Evolutionary conservation across 106 monocot genomes (phyloP), one percentile per base, ranked within the genome.

Genomic region (Allium fistulosum): DNA sequence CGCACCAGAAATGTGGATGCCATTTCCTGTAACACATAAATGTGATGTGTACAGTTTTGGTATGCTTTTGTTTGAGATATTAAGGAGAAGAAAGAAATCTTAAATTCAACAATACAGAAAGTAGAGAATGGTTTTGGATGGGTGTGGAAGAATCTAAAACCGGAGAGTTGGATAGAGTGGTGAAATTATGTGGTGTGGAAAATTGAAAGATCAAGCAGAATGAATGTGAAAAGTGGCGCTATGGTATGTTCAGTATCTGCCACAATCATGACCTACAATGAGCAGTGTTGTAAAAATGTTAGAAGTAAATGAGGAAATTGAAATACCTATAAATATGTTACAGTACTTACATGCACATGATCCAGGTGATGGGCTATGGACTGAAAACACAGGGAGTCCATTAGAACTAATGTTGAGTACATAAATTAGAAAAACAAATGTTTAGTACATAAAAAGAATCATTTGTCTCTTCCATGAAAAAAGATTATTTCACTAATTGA

Each of bases 41-140:
- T 76, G 76, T 13, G 73, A 81, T 49, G 81, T 76, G 8, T 81
- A 76, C 45, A 79, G 74, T 63, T 79, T 57, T 18, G 74, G 73
- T n/a, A 79, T 74, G 62, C 28, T 70, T 2, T 26, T 77, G 65
- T 73, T 77, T 48, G 77, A 81, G 70, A 63, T 76, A 5, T 11
- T 76, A 7, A 72, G 81, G 58, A 61, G 76, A 49, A 72, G 81
- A 64, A 57, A 46, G 22, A 72, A 63, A 76, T 64, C 18, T 68
- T 7, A 58, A 63, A 0, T n/a, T 71, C 51, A 46, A 10, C 7
- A 27, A 12, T 1, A 49, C 27, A 15, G 65, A 52, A 26, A 71
- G 55, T 61, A 57, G 55, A 28, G 49, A 76, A 51, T 72, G 71
- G 71, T 62, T 80, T 11, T 76, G 68, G 5, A 37, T 81, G 71